Percentiles rank a stretch among this genome's conserved stretches.
Evolutionary conservation across 768 basidiomycete genomes (phyloP).

Genomic region (Hygrophorus pudorinus): DNA sequence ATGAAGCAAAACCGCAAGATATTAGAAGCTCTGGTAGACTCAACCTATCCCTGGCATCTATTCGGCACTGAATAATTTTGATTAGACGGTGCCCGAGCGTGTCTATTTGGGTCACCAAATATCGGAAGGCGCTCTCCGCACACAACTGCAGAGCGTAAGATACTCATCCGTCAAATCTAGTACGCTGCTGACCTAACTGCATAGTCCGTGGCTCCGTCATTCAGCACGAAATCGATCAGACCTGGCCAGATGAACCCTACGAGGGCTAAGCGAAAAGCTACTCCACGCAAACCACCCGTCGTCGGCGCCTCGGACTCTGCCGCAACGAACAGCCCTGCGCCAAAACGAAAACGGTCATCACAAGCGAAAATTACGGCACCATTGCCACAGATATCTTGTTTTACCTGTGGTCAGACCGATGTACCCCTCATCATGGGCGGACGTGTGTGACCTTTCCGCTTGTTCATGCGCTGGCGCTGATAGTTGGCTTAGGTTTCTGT

Average conservation of each 20-base stretch:
- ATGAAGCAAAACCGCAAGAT: conserved; percentile 37
- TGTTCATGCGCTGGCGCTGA: neutral
- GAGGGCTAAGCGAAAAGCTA: conserved; percentile 22
- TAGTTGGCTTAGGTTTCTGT: conserved; percentile 46
- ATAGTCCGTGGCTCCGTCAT: conserved; percentile 37
- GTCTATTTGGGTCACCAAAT: conserved; percentile 50
- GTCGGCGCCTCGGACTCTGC: neutral
- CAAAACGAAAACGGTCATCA: conserved; percentile 32
- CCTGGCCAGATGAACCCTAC: conserved; percentile 27
- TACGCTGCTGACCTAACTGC: neutral
- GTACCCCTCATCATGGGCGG: conserved; percentile 73
- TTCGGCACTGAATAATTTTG: neutral
- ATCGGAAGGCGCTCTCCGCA: conserved; percentile 42
- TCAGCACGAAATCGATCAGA: conserved; percentile 49
- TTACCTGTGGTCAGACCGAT: conserved; percentile 52
- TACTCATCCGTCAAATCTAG: neutral
- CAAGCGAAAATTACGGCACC: conserved; percentile 19
- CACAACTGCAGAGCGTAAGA: conserved; percentile 51
- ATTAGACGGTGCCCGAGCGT: conserved; percentile 32
- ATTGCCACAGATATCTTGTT: conserved; percentile 42
- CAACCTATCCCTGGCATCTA: neutral
- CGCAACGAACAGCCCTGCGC: conserved; percentile 8
- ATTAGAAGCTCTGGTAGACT: conserved; percentile 37
- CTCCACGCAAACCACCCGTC: conserved; percentile 16
- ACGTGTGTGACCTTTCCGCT: conserved; percentile 35